Evolutionary conservation across 208 protist species (phyloP).

Genomic region (Chromosphaera perkinsii): DNA sequence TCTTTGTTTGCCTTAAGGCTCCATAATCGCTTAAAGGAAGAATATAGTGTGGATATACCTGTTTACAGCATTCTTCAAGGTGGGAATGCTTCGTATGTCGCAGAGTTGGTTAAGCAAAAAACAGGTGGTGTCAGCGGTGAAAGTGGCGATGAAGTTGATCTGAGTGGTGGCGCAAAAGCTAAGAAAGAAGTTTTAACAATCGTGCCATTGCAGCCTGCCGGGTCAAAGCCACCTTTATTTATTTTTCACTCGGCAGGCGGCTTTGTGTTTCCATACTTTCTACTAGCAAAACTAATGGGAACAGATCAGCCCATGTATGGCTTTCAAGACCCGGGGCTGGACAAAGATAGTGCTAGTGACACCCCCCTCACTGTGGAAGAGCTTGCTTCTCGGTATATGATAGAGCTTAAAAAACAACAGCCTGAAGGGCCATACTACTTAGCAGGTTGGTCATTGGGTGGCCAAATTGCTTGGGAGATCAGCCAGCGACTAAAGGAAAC

Average conservation of each 20-base stretch:
- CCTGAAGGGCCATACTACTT: conserved; percentile 15
- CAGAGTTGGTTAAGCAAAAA: background rate
- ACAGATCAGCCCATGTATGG: conserved; percentile 23
- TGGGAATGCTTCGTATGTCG: background rate
- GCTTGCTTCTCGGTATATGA: background rate
- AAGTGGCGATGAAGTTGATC: background rate
- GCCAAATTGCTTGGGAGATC: conserved; percentile 6
- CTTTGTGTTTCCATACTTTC: conserved; percentile 27
- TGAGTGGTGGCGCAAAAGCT: background rate
- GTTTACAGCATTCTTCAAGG: background rate
- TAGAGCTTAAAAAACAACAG: background rate
- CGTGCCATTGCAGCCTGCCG: background rate
- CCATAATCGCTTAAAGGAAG: background rate
- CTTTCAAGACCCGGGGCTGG: conserved; percentile 7
- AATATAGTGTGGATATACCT: conserved; percentile 1
- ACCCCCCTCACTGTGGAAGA: background rate
- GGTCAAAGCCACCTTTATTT: background rate
- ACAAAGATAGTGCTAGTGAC: background rate
- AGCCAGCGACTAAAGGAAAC: background rate
- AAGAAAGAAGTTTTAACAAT: background rate
- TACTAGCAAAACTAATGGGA: background rate
- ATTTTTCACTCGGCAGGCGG: conserved; percentile 19
- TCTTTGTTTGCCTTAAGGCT: conserved; percentile 18
- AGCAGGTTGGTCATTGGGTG: conserved; percentile 27
- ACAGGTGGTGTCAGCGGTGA: background rate